These are phyloP conservation scores for Camelina neglecta DNA, from an alignment of 345 rosid genomes.

Conservation along the genomic window DNA sequence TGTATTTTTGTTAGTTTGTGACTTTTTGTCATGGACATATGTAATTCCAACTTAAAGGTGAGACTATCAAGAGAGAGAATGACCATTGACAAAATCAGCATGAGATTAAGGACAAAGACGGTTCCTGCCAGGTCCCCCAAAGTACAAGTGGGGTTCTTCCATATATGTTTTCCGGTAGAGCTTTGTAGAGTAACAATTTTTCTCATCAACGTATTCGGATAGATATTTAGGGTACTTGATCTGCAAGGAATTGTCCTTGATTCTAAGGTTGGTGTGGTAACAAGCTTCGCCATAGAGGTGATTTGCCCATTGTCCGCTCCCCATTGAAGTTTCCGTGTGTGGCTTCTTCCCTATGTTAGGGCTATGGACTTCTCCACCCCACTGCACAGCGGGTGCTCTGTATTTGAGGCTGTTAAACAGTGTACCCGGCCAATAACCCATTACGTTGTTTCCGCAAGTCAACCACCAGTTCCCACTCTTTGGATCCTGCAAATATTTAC, in stretches of 20 bases:
- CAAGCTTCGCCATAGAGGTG: slow-evolving; percentile 19
- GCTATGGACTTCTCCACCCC: slow-evolving; percentile 71
- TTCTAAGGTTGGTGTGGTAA: slow-evolving; percentile 49
- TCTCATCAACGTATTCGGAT: slow-evolving; percentile 38
- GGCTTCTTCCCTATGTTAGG: slow-evolving; percentile 49
- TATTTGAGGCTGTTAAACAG: slow-evolving; percentile 40
- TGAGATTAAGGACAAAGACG: slow-evolving; percentile 27
- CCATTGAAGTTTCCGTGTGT: slow-evolving; percentile 63
- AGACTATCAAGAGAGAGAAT: background rate
- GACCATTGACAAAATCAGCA: background rate
- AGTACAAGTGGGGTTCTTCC: slow-evolving; percentile 49
- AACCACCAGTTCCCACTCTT: slow-evolving; percentile 59
- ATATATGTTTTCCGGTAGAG: slow-evolving; percentile 24
- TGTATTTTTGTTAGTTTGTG: too few relatives aligned
- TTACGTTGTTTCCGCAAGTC: background rate
- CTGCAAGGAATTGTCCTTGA: slow-evolving; percentile 46
- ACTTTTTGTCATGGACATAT: too few relatives aligned
- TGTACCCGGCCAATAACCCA: slow-evolving; percentile 55
- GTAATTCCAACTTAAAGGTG: background rate
- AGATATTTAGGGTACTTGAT: slow-evolving; percentile 51
- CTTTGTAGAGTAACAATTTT: slow-evolving; percentile 42
- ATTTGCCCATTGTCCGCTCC: slow-evolving; percentile 50
- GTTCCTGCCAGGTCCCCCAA: slow-evolving; percentile 58
- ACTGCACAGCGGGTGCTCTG: slow-evolving; percentile 52
- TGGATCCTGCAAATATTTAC: slow-evolving; percentile 48